Base-by-base conservation (phyloP, 2,329 filamentous ascomycete species). In the Diplodia seriata region DNA sequence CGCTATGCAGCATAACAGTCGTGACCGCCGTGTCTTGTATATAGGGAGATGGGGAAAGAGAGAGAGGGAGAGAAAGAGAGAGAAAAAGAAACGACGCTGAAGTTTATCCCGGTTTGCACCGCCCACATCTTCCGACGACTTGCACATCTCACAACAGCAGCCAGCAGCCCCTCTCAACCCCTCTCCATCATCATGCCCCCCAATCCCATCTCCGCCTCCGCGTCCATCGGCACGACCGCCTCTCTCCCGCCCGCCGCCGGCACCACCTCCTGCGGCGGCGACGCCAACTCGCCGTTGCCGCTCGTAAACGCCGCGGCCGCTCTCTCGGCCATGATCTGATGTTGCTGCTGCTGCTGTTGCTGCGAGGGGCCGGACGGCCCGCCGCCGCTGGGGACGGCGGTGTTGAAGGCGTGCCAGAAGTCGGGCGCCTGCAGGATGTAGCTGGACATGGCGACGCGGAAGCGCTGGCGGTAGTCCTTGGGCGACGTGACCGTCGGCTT, bases 401-500 rank as follows among this genome's bases (percentile, higher is more conserved):
- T 66, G 29, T 64, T 63, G 57, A 92, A 92, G 70, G 90, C 85
- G 76, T 92, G 89, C 90, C 90, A 93, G 77, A 89, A 91, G 74
- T 91, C 91, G 5, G 90, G 90, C 12, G 89, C 87, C 76, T 91
- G 89, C 31, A 93, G 81, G 67, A 92, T 92, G 73, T 92, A 92
- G 86, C 93, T 89, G 74, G 93, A 92, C 95, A 99, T 99, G 14
- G 94, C 94, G 80, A 97, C 94, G 71, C 95, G 84, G 82, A 99
- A 99, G 6, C 95, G 89, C 73, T 91, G 94, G 80, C 97, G 96
- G 79, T 99, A 99, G 81, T 99, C 95, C 81, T 95, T 97, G 2
- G 95, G 96, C 79, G 92, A 96, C 12, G 95, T 99, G 62, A 99
- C 95, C 0, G 95, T 99, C 9, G 96, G 96, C 70, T 93, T 87